Percentiles rank a stretch among this genome's conserved stretches.
phyloP scores from a whole-genome alignment of 1,139 yeast genomes.

The Keqinozyma sinolaborantium region DNA sequence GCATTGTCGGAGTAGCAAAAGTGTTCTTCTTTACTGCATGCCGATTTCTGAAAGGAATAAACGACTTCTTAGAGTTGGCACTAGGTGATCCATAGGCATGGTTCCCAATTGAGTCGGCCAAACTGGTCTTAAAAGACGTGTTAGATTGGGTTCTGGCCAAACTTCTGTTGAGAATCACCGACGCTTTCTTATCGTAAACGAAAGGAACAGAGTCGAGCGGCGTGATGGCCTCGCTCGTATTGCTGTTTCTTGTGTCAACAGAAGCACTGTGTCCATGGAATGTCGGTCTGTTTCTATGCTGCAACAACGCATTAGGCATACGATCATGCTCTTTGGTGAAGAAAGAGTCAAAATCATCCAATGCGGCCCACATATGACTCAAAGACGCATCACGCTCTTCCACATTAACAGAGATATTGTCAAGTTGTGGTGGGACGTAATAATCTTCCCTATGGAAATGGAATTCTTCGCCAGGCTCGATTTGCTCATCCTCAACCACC shows the following conservation, averaged over 20 bases:
- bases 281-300: conserved; percentile 2
- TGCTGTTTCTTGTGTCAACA: conserved; percentile 41
- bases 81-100: conserved; percentile 15
- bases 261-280: conserved; percentile 48
- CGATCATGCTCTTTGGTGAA: conserved; percentile 62
- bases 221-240: conserved; percentile 34
- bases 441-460: conserved; percentile 70
- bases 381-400: conserved; percentile 73
- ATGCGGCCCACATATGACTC: conserved; percentile 95
- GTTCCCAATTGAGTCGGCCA: conserved; percentile 57
- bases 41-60: conserved; percentile 42
- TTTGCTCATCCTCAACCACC: conserved; percentile 24
- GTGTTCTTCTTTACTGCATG: conserved; percentile 14
- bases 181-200: conserved; percentile 75
- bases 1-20: conserved; percentile 20
- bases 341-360: conserved; percentile 89
- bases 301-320: conserved; percentile 6
- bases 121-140: conserved; percentile 69
- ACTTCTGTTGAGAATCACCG: conserved; percentile 69
- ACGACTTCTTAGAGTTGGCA: conserved; percentile 29
- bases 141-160: conserved; percentile 74
- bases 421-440: conserved; percentile 38
- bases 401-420: conserved; percentile 37
- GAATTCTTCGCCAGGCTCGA: conserved; percentile 40
- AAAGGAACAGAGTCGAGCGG: conserved; percentile 73